Evolutionary conservation across 2,329 filamentous ascomycete species (phyloP), one percentile per base, ranked within the genome.

Genomic region (Harringtonia lauricola): DNA sequence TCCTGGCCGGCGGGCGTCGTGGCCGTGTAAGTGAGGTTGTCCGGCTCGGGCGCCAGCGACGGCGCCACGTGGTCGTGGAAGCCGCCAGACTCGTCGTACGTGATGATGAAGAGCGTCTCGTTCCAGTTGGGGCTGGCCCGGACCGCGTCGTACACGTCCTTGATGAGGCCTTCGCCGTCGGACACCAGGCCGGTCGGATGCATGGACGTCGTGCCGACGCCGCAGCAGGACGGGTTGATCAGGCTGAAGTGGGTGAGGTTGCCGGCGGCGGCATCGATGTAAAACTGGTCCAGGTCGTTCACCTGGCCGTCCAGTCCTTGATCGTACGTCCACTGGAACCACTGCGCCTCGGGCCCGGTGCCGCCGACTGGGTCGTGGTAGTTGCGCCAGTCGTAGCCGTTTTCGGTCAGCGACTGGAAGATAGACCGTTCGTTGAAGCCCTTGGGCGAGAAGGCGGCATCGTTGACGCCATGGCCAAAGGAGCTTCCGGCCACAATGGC

Each of bases 141-240:
- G 1, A 69, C 44, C 5, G 66, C 60, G 43, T 70, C 64, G 42
- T 70, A 70, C 34, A 70, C 62, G 15, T 60, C 54, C 51, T 68
- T 68, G 50, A 70, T 60, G 44, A 67, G 66, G 19, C 53, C 55
- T 48, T 70, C 66, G 29, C 67, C 66, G 30, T 62, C 56, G 6
- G 61, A 64, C 41, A 69, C 65, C 1, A 64, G 64, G 3, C 62
- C 64, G 0, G 63, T 59, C 0, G 66, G 66, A 44, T 70, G 66
- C 57, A 66, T 66, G 14, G 65, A 68, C 47, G 61, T 73, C 17
- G 50, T 52, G 39, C 46, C 50, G 14, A 67, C 67, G 15, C 59
- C 60, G 51, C 72, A 71, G 58, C 72, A 70, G 47, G 67, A 65
- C 4, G 68, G 66, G 51, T 68, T 76, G 56, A 70, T 61, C 54